Conservation (phyloP, 106 monocot species). For the Dendrobium nobile region DNA sequence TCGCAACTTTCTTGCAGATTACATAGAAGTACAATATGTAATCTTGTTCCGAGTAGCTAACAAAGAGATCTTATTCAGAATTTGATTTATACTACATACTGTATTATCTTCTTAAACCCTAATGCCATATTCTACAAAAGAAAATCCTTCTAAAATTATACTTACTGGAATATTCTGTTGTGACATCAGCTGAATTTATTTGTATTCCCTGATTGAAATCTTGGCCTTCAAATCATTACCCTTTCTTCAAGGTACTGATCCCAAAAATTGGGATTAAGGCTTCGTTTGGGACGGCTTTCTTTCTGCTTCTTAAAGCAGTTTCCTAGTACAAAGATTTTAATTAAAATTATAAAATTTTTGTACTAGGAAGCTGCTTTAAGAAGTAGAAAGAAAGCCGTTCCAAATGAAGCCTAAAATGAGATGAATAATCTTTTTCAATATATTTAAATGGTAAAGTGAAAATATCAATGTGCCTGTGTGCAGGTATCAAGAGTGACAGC, state of each 20-base stretch:
- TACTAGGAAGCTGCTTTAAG: no score
- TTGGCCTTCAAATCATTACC: neutral
- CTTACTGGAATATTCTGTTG: neutral
- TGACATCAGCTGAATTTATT: neutral
- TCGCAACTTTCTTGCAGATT: neutral
- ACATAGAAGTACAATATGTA: neutral
- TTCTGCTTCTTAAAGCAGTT: no score
- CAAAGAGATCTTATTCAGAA: neutral
- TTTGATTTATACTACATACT: neutral
- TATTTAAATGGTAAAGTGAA: no score
- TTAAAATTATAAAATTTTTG: no score
- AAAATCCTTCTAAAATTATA: neutral
- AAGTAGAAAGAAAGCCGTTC: no score
- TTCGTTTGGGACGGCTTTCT: no score
- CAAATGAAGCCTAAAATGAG: no score
- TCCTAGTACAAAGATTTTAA: no score
- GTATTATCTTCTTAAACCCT: neutral
- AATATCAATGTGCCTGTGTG: neutral
- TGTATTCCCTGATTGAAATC: neutral
- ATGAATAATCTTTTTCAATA: no score
- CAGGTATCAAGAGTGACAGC: constrained; percentile 83
- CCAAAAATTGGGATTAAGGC: no score
- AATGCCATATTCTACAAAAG: neutral
- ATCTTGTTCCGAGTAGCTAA: neutral
- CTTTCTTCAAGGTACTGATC: no score